These are phyloP conservation scores for Tulasnella sp. DNA, from an alignment of 768 basidiomycete genomes.

Conservation along the genomic window DNA sequence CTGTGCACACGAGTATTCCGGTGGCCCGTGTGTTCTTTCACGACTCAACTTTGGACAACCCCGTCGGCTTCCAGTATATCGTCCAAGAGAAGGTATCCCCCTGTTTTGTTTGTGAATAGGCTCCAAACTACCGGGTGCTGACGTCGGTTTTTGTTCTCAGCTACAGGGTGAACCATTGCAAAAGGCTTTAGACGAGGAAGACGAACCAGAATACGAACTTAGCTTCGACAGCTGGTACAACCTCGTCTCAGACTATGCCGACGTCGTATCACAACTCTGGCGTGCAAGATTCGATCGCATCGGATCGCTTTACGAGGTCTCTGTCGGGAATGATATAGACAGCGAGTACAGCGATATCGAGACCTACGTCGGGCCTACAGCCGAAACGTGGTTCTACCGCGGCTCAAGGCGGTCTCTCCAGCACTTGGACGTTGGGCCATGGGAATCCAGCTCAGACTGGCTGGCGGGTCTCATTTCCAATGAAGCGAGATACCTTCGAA, in stretches of 20 bases:
- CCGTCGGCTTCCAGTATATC: constrained; percentile 14
- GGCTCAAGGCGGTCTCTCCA: neutral
- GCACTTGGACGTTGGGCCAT: constrained; percentile 15
- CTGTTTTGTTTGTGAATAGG: neutral
- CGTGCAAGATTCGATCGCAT: constrained; percentile 11
- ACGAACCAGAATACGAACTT: constrained; percentile 15
- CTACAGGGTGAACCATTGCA: constrained; percentile 7
- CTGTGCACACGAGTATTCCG: neutral
- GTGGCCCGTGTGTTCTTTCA: constrained; percentile 16
- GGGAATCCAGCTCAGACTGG: constrained; percentile 21
- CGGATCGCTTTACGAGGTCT: constrained; percentile 6
- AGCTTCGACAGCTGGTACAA: constrained; percentile 10
- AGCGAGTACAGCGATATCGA: constrained; percentile 15
- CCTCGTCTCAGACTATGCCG: constrained; percentile 15
- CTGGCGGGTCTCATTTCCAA: constrained; percentile 12
- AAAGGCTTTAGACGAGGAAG: constrained; percentile 16
- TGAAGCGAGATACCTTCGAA: constrained; percentile 14
- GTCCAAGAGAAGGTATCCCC: constrained; percentile 4
- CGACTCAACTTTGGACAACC: constrained; percentile 3
- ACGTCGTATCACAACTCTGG: constrained; percentile 11
- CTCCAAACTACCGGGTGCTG: neutral
- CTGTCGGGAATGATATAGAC: neutral
- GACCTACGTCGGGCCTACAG: constrained; percentile 1
- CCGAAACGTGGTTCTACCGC: constrained; percentile 21
- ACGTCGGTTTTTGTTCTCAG: neutral